Conservation (phyloP, 2,329 filamentous ascomycete genomes). For the Beauveria sp. region DNA sequence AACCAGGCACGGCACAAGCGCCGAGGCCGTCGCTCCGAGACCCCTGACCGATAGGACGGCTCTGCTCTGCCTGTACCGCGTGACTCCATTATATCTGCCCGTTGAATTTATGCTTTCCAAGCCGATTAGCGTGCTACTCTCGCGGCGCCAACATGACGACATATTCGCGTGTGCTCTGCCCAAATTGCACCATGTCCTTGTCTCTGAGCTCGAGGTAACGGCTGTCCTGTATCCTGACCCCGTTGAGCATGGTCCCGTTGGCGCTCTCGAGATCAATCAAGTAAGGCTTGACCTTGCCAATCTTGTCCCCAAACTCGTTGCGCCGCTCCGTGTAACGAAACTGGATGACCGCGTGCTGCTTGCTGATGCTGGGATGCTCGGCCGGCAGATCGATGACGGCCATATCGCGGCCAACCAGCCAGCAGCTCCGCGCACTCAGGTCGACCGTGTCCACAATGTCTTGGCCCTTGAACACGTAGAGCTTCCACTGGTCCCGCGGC, state of each 20-base stretch:
- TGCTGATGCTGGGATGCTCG: conserved; percentile 87
- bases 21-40: neutral
- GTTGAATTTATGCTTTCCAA: neutral
- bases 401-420: conserved; percentile 77
- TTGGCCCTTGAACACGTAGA: conserved; percentile 85
- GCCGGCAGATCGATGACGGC: conserved; percentile 75
- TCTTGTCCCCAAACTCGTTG: conserved; percentile 80
- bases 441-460: conserved; percentile 78
- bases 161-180: conserved; percentile 83
- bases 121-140: conserved; percentile 20
- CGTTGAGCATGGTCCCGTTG: conserved; percentile 82
- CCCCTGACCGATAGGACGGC: neutral
- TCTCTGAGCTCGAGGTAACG: conserved; percentile 80
- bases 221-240: conserved; percentile 61
- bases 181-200: conserved; percentile 85
- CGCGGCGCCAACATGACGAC: conserved; percentile 74
- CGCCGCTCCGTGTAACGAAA: conserved; percentile 78
- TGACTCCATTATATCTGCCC: neutral
- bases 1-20: neutral
- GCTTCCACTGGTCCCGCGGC: conserved; percentile 69
- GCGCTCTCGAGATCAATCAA: conserved; percentile 89
- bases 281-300: conserved; percentile 76
- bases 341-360: conserved; percentile 92
- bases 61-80: neutral
- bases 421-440: conserved; percentile 71